phyloP scores from a whole-genome alignment of 176 grass and related monocot species.

The Pontederia paniculata region DNA sequence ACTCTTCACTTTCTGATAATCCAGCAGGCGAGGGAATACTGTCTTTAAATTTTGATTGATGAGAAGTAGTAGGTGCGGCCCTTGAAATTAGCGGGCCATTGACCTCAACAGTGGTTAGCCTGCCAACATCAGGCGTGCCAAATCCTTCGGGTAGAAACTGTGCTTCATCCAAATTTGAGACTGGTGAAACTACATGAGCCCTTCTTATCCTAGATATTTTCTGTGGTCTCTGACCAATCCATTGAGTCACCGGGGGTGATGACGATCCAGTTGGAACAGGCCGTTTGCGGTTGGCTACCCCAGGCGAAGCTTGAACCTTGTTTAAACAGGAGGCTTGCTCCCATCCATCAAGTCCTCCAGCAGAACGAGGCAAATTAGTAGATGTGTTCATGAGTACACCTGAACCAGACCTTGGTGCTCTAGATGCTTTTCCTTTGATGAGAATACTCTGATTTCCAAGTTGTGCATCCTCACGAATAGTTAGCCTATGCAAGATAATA shows the following conservation, averaged over 20 bases:
- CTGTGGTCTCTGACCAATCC: conserved; percentile 61
- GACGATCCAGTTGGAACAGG: conserved; percentile 39
- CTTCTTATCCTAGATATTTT: conserved; percentile 77
- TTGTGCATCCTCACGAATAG: conserved; percentile 51
- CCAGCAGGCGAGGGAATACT: conserved; percentile 39
- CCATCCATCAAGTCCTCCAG: conserved; percentile 45
- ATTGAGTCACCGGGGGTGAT: conserved; percentile 54
- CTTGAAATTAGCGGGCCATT: conserved; percentile 16
- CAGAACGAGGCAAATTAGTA: conserved; percentile 44
- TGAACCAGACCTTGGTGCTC: conserved; percentile 46
- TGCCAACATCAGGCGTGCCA: conserved; percentile 34
- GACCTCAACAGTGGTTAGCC: conserved; percentile 30
- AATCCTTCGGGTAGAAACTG: conserved; percentile 42
- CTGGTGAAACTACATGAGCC: conserved; percentile 76
- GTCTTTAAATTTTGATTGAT: conserved; percentile 21
- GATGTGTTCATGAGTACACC: conserved; percentile 40
- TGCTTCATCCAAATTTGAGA: conserved; percentile 74
- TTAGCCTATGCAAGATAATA: conserved; percentile 22
- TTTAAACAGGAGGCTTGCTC: conserved; percentile 38
- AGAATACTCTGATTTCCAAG: conserved; percentile 34
- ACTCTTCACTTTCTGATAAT: conserved; percentile 69
- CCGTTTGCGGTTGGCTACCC: conserved; percentile 43
- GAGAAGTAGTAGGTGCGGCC: conserved; percentile 20
- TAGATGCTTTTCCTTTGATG: conserved; percentile 74
- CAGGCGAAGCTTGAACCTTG: conserved; percentile 50